Base-by-base conservation (phyloP, 2,329 filamentous ascomycete species). In the Cordyceps farinosa region DNA sequence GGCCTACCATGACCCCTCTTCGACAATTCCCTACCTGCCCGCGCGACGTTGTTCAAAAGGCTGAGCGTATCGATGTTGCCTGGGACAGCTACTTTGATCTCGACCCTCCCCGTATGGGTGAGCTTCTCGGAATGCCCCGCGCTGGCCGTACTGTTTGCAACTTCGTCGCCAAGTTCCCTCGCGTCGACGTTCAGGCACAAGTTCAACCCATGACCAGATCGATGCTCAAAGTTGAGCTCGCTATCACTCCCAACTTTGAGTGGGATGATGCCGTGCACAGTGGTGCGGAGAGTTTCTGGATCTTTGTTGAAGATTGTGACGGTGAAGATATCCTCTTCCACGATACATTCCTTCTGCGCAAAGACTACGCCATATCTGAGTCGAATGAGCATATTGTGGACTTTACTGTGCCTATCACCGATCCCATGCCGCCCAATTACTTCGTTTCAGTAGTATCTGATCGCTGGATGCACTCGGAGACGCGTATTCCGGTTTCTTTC, bases 401-500 rank as follows among this genome's bases (percentile, higher is more conserved):
- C 69, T 95, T 99, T 70, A 98, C 94, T 0, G 94, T 98, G 3
- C 91, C 95, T 0, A 96, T 99, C 68, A 93, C 92, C 0, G 95
- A 99, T 69, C 96, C 96, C 0, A 96, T 98, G 90, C 95, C 95
- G 15, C 95, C 96, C 0, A 96, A 99, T 75, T 99, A 99, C 79
- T 99, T 99, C 78, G 92, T 99, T 70, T 95, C 92, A 0, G 86
- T 99, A 45, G 79, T 97, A 27, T 98, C 94, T 3, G 95, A 99
- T 75, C 85, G 95, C 69, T 99, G 95, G 95, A 97, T 99, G 92
- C 92, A 97, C 73, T 92, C 94, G 0, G 93, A 99, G 78, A 97
- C 93, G 1, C 92, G 93, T 73, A 81, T 99, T 61, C 90, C 94
- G 0, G 90, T 99, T 2, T 94, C 93, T 0, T 98, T 99, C 79